Evolutionary conservation across 768 basidiomycete genomes (phyloP).

Genomic region (Tricholoma hemisulphureum): DNA sequence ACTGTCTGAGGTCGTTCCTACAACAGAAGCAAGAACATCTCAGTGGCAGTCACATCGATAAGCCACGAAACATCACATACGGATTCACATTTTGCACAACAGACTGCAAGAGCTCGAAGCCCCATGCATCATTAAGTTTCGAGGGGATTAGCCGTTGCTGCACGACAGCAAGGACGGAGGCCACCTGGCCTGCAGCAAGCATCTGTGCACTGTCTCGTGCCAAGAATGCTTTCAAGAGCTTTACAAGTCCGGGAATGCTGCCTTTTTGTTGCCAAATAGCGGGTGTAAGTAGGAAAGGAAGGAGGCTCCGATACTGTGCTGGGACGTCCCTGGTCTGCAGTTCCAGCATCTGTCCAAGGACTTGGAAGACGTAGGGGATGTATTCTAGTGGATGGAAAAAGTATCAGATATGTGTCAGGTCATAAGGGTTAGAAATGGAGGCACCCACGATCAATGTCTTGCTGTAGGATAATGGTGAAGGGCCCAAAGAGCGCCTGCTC

Average conservation of each 20-base stretch:
- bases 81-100: conserved; percentile 70
- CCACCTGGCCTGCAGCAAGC: conserved; percentile 67
- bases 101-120: conserved; percentile 83
- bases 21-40: background rate
- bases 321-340: conserved; percentile 69
- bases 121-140: conserved; percentile 86
- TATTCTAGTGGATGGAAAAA: conserved; percentile 61
- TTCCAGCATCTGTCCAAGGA: conserved; percentile 93
- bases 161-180: conserved; percentile 78
- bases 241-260: conserved; percentile 89
- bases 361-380: conserved; percentile 95
- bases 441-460: conserved; percentile 85
- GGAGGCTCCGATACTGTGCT: conserved; percentile 69
- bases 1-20: conserved; percentile 66
- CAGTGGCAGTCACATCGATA: background rate
- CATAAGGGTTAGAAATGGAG: background rate
- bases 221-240: conserved; percentile 82
- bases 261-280: conserved; percentile 92
- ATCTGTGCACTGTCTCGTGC: conserved; percentile 67
- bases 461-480: conserved; percentile 82
- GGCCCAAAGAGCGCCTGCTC: conserved; percentile 83
- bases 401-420: background rate
- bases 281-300: conserved; percentile 83
- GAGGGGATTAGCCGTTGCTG: conserved; percentile 89
- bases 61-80: conserved; percentile 47